Evolutionary conservation across 2,329 filamentous ascomycete species (phyloP), one percentile per base, ranked within the genome.

Genomic region (Macroventuria anomochaeta): DNA sequence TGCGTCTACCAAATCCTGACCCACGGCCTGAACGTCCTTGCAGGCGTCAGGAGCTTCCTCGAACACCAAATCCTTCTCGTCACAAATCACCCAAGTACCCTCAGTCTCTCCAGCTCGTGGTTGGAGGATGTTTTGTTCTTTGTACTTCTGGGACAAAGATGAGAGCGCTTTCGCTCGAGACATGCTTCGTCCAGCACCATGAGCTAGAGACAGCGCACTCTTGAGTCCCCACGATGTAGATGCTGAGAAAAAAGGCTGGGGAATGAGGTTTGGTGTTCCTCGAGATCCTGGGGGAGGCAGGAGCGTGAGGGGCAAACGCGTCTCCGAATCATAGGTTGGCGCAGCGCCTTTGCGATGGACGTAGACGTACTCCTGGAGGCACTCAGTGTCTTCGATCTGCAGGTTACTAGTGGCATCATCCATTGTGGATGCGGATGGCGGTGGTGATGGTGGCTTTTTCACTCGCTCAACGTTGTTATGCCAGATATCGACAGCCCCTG

Each of bases 341-440:
- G 73, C 73, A 15, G 72, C 73, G 18, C 75, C 75, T 68, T 77
- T 76, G 46, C 73, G 69, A 42, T 76, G 73, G 44, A 76, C 64
- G 43, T 70, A 75, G n/a, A 64, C 63, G 39, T 64, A 57, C 7
- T 61, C 57, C 32, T 53, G 38, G 29, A 36, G 13, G 12, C 41
- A 31, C 23, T 28, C 34, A 10, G 29, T 28, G 17, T 54, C 49
- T 8, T 46, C 8, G 17, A 57, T 7, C 33, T 32, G 28, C 1
- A 48, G 41, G 3, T 38, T 40, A 31, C 11, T 18, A 34, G 47
- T 20, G 17, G 18, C 37, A 4, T 40, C 40, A 8, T 51, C 44
- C 8, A 39, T 23, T 4, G 36, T 12, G 10, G n/a, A 10, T 10
- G 31, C 13, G 5, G 28, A 26, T 13, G 51, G 32, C 11, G 57